A percentile compares a stretch with the other conserved stretches of the same genome.
Conservation (phyloP, 768 basidiomycete genomes). For the Crassisporium funariophilum region DNA sequence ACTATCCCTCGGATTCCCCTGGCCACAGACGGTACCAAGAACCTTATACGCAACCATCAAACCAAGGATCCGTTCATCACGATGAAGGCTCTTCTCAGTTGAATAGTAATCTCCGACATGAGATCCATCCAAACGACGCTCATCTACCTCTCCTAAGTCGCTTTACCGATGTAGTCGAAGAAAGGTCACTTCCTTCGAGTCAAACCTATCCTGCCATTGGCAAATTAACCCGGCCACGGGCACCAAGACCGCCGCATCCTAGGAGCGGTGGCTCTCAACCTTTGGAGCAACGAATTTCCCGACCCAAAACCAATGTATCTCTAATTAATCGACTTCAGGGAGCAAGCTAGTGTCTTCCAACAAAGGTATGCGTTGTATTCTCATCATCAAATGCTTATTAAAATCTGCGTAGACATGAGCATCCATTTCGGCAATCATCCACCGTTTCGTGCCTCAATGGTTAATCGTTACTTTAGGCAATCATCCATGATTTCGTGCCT, state of each 20-base stretch:
- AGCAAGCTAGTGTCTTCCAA: not conserved
- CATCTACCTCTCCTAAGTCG: slow-evolving; percentile 17
- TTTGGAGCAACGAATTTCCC: slow-evolving; percentile 30
- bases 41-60: not conserved
- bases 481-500: no score
- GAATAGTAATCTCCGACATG: slow-evolving; percentile 1
- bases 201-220: slow-evolving; percentile 2
- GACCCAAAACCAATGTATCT: slow-evolving; percentile 3
- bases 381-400: no score
- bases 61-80: not conserved
- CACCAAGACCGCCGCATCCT: no score
- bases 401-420: no score
- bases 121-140: slow-evolving; percentile 8
- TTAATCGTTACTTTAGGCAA: no score
- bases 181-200: not conserved
- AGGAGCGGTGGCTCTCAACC: slow-evolving; percentile 10
- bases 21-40: no score
- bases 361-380: no score
- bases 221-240: not conserved
- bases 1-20: not conserved
- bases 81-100: not conserved
- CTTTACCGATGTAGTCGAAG: slow-evolving; percentile 14
- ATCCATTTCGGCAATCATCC: no score
- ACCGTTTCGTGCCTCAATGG: no score
- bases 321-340: slow-evolving; percentile 21